Base-by-base conservation (phyloP, 2,329 filamentous ascomycete genomes). In the Neofusicoccum ribis region DNA sequence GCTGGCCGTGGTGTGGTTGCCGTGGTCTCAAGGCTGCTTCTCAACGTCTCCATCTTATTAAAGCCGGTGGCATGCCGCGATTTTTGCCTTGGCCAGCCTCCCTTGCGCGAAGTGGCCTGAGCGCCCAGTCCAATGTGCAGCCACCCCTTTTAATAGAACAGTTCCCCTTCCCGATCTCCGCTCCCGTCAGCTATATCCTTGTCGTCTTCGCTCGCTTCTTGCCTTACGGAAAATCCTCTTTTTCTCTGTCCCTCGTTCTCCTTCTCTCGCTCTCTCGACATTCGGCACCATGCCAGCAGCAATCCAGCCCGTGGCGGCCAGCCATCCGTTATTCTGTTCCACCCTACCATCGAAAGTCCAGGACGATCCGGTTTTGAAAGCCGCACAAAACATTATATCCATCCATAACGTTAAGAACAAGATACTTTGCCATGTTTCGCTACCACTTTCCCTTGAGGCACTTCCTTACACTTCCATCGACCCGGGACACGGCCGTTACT, bases 101-200 rank as follows among this genome's bases (percentile, higher is more conserved):
- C 27, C 27, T 31, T 31, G 27, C 27, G 27, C 5, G 3, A 4
- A 31, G 43, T 37, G 56, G 56, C n/a, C 56, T 31, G 44, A 37
- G 56, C 56, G 41, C 20, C 43, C 5, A 14, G 36, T 11, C 36
- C 56, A 60, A 36, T 39, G 20, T n/a, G 31, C n/a, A 9, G 47
- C 41, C 56, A 37, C 56, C 56, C 56, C 56, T 47, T 52, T 60
- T 60, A 60, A 47, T 60, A 27, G 20, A 39, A 17, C 43, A 46
- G 17, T 36, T 60, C 56, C 56, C 56, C 56, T 47, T 47, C 56
- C 56, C 56, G 56, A 60, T 60, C 56, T 36, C 41, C 56, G 56
- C 20, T 47, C 9, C 31, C 43, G 43, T 37, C 6, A 17, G 43
- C 43, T 47, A 60, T 60, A 60, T 60, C 56, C 56, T 60, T 23